Percentiles rank a stretch among this genome's conserved stretches.
phyloP scores from a whole-genome alignment of 768 basidiomycete genomes.

The Termitomyces sp. region DNA sequence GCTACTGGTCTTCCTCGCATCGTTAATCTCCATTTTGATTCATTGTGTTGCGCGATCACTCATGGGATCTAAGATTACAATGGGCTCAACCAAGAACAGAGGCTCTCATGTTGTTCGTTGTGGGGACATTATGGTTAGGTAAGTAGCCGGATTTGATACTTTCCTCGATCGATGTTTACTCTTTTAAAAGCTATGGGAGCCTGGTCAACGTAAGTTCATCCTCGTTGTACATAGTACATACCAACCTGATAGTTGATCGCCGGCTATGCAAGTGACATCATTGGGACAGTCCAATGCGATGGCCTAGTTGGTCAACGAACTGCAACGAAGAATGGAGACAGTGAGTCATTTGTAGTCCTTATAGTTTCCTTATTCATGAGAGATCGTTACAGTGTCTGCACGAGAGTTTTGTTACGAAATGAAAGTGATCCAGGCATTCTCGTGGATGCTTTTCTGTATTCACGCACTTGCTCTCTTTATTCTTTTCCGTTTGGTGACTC shows the following conservation, averaged over 20 bases:
- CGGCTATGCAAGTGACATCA: conserved; percentile 53
- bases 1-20: conserved; percentile 56
- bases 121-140: conserved; percentile 72
- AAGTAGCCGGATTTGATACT: conserved; percentile 17
- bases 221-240: neutral
- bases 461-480: conserved; percentile 48
- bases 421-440: conserved; percentile 76
- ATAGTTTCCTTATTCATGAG: conserved; percentile 3
- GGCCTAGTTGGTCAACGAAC: conserved; percentile 36
- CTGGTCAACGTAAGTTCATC: conserved; percentile 61
- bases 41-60: conserved; percentile 3
- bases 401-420: conserved; percentile 71
- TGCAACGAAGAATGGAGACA: conserved; percentile 50
- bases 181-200: conserved; percentile 59
- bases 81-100: conserved; percentile 70
- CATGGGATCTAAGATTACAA: conserved; percentile 45
- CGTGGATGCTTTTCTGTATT: conserved; percentile 65
- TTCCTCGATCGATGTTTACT: conserved; percentile 8
- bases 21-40: conserved; percentile 35
- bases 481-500: conserved; percentile 52
- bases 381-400: conserved; percentile 41
- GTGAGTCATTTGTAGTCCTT: conserved; percentile 32
- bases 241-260: neutral
- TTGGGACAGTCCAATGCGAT: conserved; percentile 63
- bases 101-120: conserved; percentile 46